Evolutionary conservation across 192 early-diverging fungal species (phyloP).

Genomic region (Linnemannia hyalina): DNA sequence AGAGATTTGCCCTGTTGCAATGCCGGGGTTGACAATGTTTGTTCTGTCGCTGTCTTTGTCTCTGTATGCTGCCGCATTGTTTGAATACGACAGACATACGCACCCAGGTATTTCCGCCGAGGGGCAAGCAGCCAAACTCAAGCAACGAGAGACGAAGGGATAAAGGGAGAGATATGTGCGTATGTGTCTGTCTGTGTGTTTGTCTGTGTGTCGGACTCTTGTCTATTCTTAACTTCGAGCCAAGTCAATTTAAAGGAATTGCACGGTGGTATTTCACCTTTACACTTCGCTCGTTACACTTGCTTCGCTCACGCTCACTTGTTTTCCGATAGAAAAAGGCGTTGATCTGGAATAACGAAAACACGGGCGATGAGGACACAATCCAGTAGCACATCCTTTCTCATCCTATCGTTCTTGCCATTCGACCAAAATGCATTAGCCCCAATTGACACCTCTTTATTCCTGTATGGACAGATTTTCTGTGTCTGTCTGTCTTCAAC

Average conservation of each 20-base stretch:
- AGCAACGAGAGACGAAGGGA: background rate
- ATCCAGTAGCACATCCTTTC: background rate
- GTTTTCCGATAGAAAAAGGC: background rate
- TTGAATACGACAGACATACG: background rate
- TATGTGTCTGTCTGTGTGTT: background rate
- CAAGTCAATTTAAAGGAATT: background rate
- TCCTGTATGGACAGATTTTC: background rate
- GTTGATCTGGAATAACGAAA: background rate
- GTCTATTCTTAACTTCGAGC: conserved; percentile 1
- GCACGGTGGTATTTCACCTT: background rate
- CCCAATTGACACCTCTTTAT: background rate
- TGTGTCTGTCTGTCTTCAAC: background rate
- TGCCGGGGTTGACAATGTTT: background rate
- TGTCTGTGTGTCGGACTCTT: conserved; percentile 4
- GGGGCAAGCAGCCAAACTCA: background rate
- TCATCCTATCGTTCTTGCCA: background rate
- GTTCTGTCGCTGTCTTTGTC: background rate
- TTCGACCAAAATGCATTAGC: background rate
- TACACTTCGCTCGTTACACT: background rate
- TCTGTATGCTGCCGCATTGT: background rate
- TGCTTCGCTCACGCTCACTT: background rate
- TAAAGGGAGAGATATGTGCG: background rate
- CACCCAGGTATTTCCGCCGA: background rate
- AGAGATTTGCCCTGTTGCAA: background rate
- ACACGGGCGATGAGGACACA: background rate